Evolutionary conservation across 2,329 filamentous ascomycete species (phyloP).

Genomic region (Beauveria caledonica): DNA sequence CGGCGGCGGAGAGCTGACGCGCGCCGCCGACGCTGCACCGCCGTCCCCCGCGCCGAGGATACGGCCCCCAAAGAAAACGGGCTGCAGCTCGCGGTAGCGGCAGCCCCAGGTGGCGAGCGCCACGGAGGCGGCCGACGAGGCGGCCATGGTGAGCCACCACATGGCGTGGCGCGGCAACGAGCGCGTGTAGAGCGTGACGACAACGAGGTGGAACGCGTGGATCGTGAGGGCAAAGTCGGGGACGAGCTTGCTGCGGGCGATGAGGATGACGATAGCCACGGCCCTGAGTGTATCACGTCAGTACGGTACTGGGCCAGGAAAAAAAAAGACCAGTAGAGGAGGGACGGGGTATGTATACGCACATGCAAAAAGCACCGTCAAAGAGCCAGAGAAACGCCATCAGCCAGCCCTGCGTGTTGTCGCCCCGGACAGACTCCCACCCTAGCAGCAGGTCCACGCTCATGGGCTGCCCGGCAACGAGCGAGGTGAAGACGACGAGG

Average conservation of each 20-base stretch:
- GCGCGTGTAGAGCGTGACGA: constrained; percentile 71
- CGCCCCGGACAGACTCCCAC: constrained; percentile 50
- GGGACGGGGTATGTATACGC: constrained; percentile 12
- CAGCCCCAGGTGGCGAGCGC: constrained; percentile 82
- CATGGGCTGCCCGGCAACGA: constrained; percentile 50
- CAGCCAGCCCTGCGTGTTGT: constrained; percentile 55
- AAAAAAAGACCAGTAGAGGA: neutral
- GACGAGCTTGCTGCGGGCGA: constrained; percentile 86
- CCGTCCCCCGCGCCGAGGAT: constrained; percentile 24
- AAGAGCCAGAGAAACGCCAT: constrained; percentile 50
- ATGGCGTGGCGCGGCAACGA: constrained; percentile 67
- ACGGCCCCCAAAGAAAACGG: constrained; percentile 69
- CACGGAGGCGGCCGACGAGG: constrained; percentile 37
- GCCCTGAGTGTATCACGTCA: constrained; percentile 46
- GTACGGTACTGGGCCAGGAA: no score
- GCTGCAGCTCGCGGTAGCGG: constrained; percentile 78
- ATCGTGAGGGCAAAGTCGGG: constrained; percentile 90
- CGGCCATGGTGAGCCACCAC: constrained; percentile 68
- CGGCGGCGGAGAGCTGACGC: constrained; percentile 16
- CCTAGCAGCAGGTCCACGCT: constrained; percentile 46
- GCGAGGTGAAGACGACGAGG: constrained; percentile 49
- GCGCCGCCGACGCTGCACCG: neutral
- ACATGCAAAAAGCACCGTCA: constrained; percentile 46
- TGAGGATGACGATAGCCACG: constrained; percentile 72
- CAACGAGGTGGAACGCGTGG: constrained; percentile 71